Evolutionary conservation across 768 basidiomycete species (phyloP).

Genomic region (Podaxis sp.): DNA sequence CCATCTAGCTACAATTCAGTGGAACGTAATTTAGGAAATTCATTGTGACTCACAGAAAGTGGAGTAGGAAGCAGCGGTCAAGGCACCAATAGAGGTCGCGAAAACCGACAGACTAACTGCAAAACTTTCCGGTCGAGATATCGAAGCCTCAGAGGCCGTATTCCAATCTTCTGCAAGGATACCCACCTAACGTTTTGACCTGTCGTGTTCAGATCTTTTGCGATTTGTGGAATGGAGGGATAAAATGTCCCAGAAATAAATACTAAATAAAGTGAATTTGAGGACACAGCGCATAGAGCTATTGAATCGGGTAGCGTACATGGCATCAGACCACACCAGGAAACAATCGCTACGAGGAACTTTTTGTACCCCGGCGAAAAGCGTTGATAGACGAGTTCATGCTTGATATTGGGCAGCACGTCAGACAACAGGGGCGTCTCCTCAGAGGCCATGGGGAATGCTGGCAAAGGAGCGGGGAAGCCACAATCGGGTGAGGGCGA

Average conservation of each 20-base stretch:
- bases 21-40: neutral
- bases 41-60: conserved; percentile 33
- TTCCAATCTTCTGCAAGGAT: neutral
- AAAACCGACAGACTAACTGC: conserved; percentile 37
- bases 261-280: conserved; percentile 36
- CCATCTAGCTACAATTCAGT: conserved; percentile 52
- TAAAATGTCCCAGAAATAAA: conserved; percentile 70
- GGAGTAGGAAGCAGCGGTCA: conserved; percentile 35
- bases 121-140: conserved; percentile 22
- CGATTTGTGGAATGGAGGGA: conserved; percentile 73
- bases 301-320: conserved; percentile 34
- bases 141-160: neutral
- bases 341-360: conserved; percentile 54
- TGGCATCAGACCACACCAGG: conserved; percentile 61
- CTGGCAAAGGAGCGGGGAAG: neutral
- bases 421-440: neutral
- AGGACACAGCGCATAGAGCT: neutral
- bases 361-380: conserved; percentile 54
- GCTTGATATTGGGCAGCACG: conserved; percentile 12
- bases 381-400: conserved; percentile 48
- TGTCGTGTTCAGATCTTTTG: conserved; percentile 59
- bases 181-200: conserved; percentile 55
- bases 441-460: neutral
- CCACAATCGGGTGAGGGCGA: neutral
- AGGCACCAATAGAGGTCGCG: conserved; percentile 31